phyloP scores from a whole-genome alignment of 1,139 yeast genomes.

The Wickerhamomyces sp. region DNA sequence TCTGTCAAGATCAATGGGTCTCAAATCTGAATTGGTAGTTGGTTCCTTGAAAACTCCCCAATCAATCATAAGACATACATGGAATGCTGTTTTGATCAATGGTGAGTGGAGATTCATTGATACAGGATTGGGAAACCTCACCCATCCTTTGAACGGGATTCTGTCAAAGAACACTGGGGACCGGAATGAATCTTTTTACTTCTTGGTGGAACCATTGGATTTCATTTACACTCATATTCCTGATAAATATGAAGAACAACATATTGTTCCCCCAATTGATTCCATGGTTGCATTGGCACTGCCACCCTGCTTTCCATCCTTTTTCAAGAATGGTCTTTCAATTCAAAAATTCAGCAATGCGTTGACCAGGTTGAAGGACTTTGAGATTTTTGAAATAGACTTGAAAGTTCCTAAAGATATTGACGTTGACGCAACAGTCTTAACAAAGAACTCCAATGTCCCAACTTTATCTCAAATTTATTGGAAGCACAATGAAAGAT shows the following conservation, averaged over 20 bases:
- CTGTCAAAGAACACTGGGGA: slow-evolving; percentile 20
- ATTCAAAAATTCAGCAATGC: slow-evolving; percentile 74
- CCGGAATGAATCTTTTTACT: slow-evolving; percentile 51
- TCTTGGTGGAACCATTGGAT: slow-evolving; percentile 69
- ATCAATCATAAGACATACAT: slow-evolving; percentile 73
- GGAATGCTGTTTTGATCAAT: slow-evolving; percentile 77
- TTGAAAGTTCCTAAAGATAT: slow-evolving; percentile 64
- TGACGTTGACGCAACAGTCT: slow-evolving; percentile 46
- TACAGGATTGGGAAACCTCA: slow-evolving; percentile 51
- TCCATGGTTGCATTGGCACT: slow-evolving; percentile 72
- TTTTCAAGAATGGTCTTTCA: slow-evolving; percentile 51
- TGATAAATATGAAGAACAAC: slow-evolving; percentile 70
- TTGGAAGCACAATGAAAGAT: slow-evolving; percentile 61
- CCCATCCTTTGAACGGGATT: slow-evolving; percentile 40
- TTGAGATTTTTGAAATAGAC: slow-evolving; percentile 76
- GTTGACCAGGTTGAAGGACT: slow-evolving; percentile 63
- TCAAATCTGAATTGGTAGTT: slow-evolving; percentile 69
- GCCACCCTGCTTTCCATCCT: slow-evolving; percentile 84
- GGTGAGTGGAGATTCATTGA: slow-evolving; percentile 81
- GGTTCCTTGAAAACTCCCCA: slow-evolving; percentile 85
- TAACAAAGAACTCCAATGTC: slow-evolving; percentile 12
- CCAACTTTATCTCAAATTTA: slow-evolving; percentile 64
- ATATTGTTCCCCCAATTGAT: slow-evolving; percentile 78
- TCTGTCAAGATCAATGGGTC: slow-evolving; percentile 64
- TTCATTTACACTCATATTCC: slow-evolving; percentile 87